These are phyloP conservation scores for Lepidopterella palustris DNA, from an alignment of 495 filamentous ascomycete genomes.

Conservation along the genomic window DNA sequence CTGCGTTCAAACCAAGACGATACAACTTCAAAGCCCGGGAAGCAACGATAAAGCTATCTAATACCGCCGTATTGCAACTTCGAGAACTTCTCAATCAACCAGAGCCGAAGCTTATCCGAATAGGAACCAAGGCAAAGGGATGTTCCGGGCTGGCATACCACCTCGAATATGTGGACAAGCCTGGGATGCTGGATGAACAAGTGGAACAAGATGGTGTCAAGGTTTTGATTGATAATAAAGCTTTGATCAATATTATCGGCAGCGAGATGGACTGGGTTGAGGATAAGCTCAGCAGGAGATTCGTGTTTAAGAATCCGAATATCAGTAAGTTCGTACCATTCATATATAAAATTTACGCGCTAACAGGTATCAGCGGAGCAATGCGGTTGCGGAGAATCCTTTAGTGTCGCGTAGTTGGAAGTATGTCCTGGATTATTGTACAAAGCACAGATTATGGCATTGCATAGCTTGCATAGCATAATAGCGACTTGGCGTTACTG, in stretches of 20 bases:
- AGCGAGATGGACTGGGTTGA: conserved; percentile 99
- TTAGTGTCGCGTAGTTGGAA: conserved; percentile 60
- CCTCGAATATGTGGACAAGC: conserved; percentile 89
- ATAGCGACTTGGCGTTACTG: neutral
- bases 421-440: neutral
- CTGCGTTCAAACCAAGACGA: conserved; percentile 44
- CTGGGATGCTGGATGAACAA: conserved; percentile 78
- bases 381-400: conserved; percentile 96
- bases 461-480: conserved; percentile 23
- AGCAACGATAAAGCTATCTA: conserved; percentile 81
- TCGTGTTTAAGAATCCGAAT: conserved; percentile 95
- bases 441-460: conserved; percentile 4
- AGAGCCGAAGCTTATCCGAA: conserved; percentile 82
- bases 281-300: conserved; percentile 81
- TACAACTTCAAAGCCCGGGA: conserved; percentile 75
- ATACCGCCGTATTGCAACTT: conserved; percentile 69
- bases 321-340: conserved; percentile 66
- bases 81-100: conserved; percentile 69
- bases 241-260: conserved; percentile 93
- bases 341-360: neutral
- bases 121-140: conserved; percentile 91
- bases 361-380: conserved; percentile 64
- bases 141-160: conserved; percentile 95
- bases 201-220: conserved; percentile 95
- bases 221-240: conserved; percentile 94